Evolutionary conservation across 345 rosid genomes (phyloP).

Genomic region (Mangifera indica): DNA sequence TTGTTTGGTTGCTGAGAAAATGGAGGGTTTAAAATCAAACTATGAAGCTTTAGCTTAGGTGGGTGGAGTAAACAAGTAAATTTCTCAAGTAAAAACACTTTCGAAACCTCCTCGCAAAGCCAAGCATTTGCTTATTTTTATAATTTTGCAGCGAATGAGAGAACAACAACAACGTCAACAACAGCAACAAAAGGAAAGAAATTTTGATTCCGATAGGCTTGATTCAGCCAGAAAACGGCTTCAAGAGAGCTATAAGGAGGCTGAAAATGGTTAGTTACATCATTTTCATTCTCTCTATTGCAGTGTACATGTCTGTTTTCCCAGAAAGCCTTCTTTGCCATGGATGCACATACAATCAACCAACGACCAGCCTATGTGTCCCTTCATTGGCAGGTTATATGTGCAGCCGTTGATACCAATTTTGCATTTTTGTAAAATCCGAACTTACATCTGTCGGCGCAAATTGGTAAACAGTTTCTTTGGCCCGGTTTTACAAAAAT

Average conservation of each 20-base stretch:
- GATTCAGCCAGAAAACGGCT: conserved; percentile 82
- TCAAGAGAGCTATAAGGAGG: conserved; percentile 85
- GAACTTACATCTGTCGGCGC: too few species aligned
- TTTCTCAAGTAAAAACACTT: not conserved
- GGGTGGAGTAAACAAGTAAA: not conserved
- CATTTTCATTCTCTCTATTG: not conserved
- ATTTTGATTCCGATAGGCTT: conserved; percentile 58
- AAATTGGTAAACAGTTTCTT: too few species aligned
- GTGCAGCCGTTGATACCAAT: too few species aligned
- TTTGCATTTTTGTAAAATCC: too few species aligned
- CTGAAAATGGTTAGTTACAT: conserved; percentile 69
- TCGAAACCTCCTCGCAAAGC: not conserved
- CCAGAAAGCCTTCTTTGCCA: too few species aligned
- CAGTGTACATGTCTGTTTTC: not conserved
- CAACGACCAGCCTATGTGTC: too few species aligned
- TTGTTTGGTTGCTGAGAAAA: conserved; percentile 20
- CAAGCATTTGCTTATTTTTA: not conserved
- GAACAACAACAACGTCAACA: conserved; percentile 39
- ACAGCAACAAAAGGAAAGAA: conserved; percentile 32
- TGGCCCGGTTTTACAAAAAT: too few species aligned
- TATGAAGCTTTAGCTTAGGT: conserved; percentile 10
- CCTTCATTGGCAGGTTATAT: too few species aligned
- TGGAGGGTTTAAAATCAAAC: conserved; percentile 5
- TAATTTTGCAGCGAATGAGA: conserved; percentile 54
- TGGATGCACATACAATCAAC: too few species aligned